Evolutionary conservation across 2,329 filamentous ascomycete species (phyloP).

Genomic region (Byssothecium circinans): DNA sequence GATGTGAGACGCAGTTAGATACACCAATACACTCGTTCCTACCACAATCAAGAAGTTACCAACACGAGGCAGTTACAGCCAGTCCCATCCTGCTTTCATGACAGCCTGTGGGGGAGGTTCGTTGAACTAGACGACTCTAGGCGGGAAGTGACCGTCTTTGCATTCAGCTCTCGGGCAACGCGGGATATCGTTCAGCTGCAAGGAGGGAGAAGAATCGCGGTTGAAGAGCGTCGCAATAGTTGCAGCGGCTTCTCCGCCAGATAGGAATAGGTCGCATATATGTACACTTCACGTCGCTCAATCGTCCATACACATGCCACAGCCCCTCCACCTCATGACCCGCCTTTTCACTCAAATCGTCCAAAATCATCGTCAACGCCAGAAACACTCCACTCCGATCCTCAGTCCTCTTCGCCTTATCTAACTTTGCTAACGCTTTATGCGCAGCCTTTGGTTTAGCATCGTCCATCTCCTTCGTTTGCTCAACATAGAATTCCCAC

Average conservation of each 20-base stretch:
- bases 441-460: slow-evolving; percentile 26
- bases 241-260: slow-evolving; percentile 4
- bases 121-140: too few relatives aligned
- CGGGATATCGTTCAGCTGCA: neutral
- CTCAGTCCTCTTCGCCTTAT: slow-evolving; percentile 7
- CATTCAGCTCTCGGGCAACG: too few relatives aligned
- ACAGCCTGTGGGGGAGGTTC: too few relatives aligned
- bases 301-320: slow-evolving; percentile 16
- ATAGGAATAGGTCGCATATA: slow-evolving; percentile 5
- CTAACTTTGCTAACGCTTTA: slow-evolving; percentile 18
- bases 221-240: slow-evolving; percentile 7
- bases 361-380: slow-evolving; percentile 28
- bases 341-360: slow-evolving; percentile 20
- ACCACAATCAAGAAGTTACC: too few relatives aligned
- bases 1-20: too few relatives aligned
- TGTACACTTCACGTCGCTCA: slow-evolving; percentile 20
- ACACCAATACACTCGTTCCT: too few relatives aligned
- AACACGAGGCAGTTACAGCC: too few relatives aligned
- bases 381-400: slow-evolving; percentile 8
- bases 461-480: neutral
- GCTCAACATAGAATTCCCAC: slow-evolving; percentile 8
- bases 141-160: too few relatives aligned
- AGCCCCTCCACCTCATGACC: slow-evolving; percentile 12
- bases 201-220: neutral
- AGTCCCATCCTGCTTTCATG: too few relatives aligned